phyloP scores from a whole-genome alignment of 2,329 filamentous ascomycete species.

The Cordyceps pruinosa region DNA sequence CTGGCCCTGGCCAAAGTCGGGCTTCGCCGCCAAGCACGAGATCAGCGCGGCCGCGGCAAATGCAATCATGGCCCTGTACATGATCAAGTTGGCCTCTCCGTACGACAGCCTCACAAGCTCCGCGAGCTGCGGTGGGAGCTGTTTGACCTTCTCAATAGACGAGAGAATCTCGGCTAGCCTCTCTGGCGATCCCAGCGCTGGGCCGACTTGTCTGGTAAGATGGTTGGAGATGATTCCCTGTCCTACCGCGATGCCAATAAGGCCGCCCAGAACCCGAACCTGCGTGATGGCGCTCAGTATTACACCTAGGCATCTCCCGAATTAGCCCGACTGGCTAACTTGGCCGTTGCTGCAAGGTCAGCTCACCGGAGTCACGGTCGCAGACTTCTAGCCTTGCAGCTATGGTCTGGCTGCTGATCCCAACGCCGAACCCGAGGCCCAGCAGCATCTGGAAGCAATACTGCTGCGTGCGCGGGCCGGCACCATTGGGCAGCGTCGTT shows the following conservation, averaged over 20 bases:
- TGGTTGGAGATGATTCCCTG: background rate
- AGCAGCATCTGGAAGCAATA: background rate
- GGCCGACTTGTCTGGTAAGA: background rate
- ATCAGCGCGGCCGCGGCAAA: background rate
- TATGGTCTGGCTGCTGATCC: background rate
- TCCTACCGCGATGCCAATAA: background rate
- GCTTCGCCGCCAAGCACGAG: background rate
- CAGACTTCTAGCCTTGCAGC: background rate
- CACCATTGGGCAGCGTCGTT: background rate
- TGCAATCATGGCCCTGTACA: background rate
- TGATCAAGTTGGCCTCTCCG: background rate
- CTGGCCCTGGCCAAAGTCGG: too few relatives aligned
- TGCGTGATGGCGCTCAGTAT: background rate
- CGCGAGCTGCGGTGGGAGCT: background rate
- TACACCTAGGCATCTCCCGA: background rate
- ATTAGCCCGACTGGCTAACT: background rate
- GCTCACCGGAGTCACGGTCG: background rate
- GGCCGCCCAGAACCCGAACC: background rate
- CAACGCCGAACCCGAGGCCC: background rate
- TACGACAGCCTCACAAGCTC: background rate
- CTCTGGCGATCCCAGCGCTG: background rate
- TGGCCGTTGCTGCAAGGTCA: background rate
- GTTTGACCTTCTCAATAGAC: background rate
- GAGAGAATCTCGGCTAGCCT: background rate
- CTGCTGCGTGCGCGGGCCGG: background rate